A percentile compares a stretch with the other conserved stretches of the same genome.
Conservation (phyloP, 495 filamentous ascomycete species). For the Neurospora sp. region DNA sequence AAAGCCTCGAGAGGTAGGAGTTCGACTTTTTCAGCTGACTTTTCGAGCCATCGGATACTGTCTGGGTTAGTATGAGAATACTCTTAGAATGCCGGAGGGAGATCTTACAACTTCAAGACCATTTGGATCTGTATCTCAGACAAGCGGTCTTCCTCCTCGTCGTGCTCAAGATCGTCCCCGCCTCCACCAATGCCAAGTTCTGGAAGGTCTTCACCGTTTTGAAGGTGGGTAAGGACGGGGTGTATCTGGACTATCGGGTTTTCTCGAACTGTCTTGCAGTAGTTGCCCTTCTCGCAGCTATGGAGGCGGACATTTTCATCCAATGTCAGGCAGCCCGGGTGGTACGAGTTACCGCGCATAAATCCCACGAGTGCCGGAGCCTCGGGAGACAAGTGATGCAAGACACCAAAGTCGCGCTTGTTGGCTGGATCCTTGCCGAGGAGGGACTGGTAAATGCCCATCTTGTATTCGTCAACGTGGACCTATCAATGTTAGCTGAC, state of each 20-base stretch:
- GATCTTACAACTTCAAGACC: conserved; percentile 38
- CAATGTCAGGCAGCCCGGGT: conserved; percentile 61
- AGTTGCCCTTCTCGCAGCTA: conserved; percentile 69
- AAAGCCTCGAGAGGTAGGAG: conserved; percentile 16
- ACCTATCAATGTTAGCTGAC: conserved; percentile 39
- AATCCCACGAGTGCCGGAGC: conserved; percentile 65
- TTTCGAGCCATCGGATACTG: conserved; percentile 12
- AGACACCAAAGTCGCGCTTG: conserved; percentile 15
- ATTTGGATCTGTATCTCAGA: conserved; percentile 31
- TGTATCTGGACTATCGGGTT: conserved; percentile 62
- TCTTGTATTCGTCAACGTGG: conserved; percentile 76
- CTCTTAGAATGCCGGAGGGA: too few relatives aligned
- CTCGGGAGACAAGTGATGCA: conserved; percentile 40
- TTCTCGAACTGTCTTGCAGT: conserved; percentile 46
- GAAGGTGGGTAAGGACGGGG: conserved; percentile 56
- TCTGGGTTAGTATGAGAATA: neutral
- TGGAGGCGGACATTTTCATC: conserved; percentile 62
- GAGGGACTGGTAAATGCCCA: conserved; percentile 61
- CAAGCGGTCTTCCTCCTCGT: conserved; percentile 52
- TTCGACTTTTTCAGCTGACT: conserved; percentile 13
- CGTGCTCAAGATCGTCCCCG: conserved; percentile 58
- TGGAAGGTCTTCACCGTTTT: conserved; percentile 47
- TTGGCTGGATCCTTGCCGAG: conserved; percentile 20
- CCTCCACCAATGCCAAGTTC: conserved; percentile 76
- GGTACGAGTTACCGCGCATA: conserved; percentile 57